Evolutionary conservation across 495 filamentous ascomycete species (phyloP), one percentile per base, ranked within the genome.

Genomic region (Penicillium pulvis): DNA sequence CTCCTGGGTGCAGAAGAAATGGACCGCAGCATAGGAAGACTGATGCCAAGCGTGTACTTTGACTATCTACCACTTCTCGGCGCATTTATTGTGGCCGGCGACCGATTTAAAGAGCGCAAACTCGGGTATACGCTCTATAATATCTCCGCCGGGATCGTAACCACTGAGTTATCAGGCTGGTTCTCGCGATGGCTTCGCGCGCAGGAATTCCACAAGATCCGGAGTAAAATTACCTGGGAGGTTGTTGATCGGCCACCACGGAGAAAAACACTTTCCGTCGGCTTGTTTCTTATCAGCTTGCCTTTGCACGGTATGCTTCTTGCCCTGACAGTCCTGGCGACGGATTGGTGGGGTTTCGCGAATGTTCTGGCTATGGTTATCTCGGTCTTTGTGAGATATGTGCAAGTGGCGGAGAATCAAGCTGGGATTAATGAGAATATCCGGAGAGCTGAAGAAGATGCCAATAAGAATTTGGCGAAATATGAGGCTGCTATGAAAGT

Each of bases 301-400:
- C 56, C 56, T 7, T 6, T 58, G 17, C 42, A 52, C 26, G 48
- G 48, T 2, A 39, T 49, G n/a, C 42, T 63, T 14, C 51, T 63
- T 8, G 36, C 52, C 16, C 26, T 63, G 14, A 50, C 56, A 4
- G 48, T 63, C 2, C 33, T 63, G 17, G 23, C 56, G 33, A 41
- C 31, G 6, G 61, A 63, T 17, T 63, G 61, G 61, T 63, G 61
- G 61, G 61, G 56, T 0, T 53, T 63, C 35, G 56, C 56, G 3
- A 59, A 59, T 53, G 61, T 53, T 16, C 14, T 63, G 2, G 47
- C 61, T n/a, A 63, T 63, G 56, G 41, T 56, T 1, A 7, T 56
- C n/a, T 63, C 61, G 2, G 56, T 63, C 12, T 10, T 50, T 30
- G 50, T 62, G 20, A n/a, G 59, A 39, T 51, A 45, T 8, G 20